Evolutionary conservation across 495 filamentous ascomycete species (phyloP).

Genomic region (Aspergillus mulundensis): DNA sequence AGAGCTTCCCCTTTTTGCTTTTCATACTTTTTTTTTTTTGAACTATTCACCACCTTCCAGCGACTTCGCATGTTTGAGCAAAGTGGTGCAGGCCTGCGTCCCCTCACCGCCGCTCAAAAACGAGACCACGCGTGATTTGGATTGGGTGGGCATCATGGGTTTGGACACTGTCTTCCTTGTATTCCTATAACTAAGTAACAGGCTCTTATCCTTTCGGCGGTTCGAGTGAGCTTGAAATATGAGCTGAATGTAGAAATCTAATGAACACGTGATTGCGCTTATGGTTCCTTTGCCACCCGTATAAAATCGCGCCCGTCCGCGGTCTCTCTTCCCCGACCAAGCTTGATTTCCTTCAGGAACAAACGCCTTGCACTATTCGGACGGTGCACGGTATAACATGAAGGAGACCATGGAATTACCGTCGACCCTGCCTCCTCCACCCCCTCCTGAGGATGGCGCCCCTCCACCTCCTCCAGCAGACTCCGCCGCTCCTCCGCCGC

Average conservation of each 20-base stretch:
- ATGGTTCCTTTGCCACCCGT: not conserved
- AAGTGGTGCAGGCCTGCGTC: constrained; percentile 6
- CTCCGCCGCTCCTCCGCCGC: constrained; percentile 40
- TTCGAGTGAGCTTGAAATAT: constrained; percentile 1
- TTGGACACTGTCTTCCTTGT: constrained; percentile 27
- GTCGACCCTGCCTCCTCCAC: constrained; percentile 31
- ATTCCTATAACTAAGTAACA: constrained; percentile 24
- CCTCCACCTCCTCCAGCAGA: constrained; percentile 57
- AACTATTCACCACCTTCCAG: constrained; percentile 20
- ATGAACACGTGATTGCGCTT: constrained; percentile 2
- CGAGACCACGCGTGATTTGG: constrained; percentile 20
- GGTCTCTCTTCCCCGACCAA: constrained; percentile 1
- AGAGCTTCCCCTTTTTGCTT: constrained; percentile 16
- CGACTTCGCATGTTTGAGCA: constrained; percentile 21
- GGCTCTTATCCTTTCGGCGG: constrained; percentile 1
- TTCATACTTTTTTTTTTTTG: constrained; percentile 20
- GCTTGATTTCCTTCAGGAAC: not conserved
- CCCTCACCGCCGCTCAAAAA: constrained; percentile 14
- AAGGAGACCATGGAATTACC: constrained; percentile 20
- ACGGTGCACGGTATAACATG: constrained; percentile 26
- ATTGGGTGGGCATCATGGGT: constrained; percentile 22
- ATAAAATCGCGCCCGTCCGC: constrained; percentile 4
- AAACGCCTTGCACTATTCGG: not conserved
- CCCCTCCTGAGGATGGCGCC: constrained; percentile 32
- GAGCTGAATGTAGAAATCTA: constrained; percentile 10